Evolutionary conservation across 2,329 filamentous ascomycete species (phyloP).

Genomic region (Teratosphaeria gauchensis): DNA sequence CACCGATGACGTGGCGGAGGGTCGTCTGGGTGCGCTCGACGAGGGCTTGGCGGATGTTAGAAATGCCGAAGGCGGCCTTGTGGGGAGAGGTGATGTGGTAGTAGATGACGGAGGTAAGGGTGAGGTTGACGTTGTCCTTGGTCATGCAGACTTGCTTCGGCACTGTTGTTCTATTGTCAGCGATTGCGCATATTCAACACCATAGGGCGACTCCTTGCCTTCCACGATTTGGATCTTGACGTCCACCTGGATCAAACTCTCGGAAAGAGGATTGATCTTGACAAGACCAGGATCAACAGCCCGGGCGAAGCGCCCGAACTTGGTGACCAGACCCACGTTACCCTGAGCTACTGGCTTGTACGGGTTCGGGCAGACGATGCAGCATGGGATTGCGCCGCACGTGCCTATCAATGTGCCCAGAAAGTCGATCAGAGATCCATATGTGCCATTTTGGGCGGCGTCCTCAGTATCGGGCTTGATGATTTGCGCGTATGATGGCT

Average conservation of each 20-base stretch:
- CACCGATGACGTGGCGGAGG: conserved; percentile 89
- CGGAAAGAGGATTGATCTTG: conserved; percentile 92
- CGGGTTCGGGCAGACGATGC: conserved; percentile 84
- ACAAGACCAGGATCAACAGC: conserved; percentile 94
- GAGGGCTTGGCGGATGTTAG: conserved; percentile 90
- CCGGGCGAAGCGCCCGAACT: conserved; percentile 89
- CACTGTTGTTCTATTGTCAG: conserved; percentile 40
- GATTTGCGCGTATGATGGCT: conserved; percentile 58
- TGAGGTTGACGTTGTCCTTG: conserved; percentile 94
- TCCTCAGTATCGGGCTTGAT: conserved; percentile 54
- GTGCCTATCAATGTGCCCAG: conserved; percentile 68
- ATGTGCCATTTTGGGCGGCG: conserved; percentile 71
- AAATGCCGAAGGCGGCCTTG: conserved; percentile 93
- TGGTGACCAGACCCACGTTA: conserved; percentile 89
- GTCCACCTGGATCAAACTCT: conserved; percentile 82
- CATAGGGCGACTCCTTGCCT: conserved; percentile 9
- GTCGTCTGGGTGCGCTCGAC: conserved; percentile 97
- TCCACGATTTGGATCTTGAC: conserved; percentile 99
- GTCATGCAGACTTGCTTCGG: conserved; percentile 98
- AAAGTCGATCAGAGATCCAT: conserved; percentile 70
- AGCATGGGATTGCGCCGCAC: conserved; percentile 81
- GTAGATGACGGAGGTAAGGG: conserved; percentile 95
- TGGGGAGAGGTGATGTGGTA: conserved; percentile 94
- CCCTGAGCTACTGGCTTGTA: conserved; percentile 70
- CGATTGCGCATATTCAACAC: neutral